A percentile compares a stretch with the other conserved stretches of the same genome.
These are phyloP conservation scores for Yamadazyma kanchanaburiensis DNA, from an alignment of 1,139 yeast species.

Conservation along the genomic window DNA sequence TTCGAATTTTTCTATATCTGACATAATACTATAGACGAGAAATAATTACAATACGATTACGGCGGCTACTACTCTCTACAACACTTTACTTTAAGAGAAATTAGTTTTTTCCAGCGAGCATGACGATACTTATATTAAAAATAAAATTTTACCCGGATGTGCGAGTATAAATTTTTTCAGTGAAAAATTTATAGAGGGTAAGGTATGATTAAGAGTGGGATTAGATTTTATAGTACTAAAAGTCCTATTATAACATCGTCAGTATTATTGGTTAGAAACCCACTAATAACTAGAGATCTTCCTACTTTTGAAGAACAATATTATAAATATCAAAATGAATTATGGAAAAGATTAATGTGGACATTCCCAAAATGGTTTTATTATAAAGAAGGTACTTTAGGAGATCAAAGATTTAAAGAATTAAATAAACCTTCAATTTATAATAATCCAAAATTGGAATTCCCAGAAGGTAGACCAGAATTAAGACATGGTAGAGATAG, in stretches of 20 bases:
- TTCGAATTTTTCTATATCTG: conserved; percentile 61
- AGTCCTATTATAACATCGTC: conserved; percentile 28
- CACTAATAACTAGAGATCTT: conserved; percentile 77
- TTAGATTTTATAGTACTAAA: conserved; percentile 8
- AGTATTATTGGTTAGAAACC: conserved; percentile 72
- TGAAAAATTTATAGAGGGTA: conserved; percentile 7
- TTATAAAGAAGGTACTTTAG: conserved; percentile 84
- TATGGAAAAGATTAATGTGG: conserved; percentile 93
- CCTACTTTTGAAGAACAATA: conserved; percentile 72
- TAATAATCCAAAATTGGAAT: conserved; percentile 71
- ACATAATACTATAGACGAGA: too few relatives aligned
- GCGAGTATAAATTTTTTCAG: conserved; percentile 1
- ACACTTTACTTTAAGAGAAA: too few relatives aligned
- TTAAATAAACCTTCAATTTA: conserved; percentile 75
- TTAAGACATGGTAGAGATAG: conserved; percentile 86
- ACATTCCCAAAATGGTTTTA: conserved; percentile 94
- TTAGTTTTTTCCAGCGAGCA: conserved; percentile 2
- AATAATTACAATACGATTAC: too few relatives aligned
- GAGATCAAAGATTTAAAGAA: conserved; percentile 77
- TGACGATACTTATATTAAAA: conserved; percentile 7
- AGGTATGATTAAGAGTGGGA: conserved; percentile 8
- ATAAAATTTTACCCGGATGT: conserved; percentile 4
- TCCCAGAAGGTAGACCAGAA: conserved; percentile 82
- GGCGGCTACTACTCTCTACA: too few relatives aligned
- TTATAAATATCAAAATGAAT: conserved; percentile 78